Percentiles rank a stretch among this genome's conserved stretches.
Conservation (phyloP, 805 yeast genomes). For the Wickerhamiella bombiphila region DNA sequence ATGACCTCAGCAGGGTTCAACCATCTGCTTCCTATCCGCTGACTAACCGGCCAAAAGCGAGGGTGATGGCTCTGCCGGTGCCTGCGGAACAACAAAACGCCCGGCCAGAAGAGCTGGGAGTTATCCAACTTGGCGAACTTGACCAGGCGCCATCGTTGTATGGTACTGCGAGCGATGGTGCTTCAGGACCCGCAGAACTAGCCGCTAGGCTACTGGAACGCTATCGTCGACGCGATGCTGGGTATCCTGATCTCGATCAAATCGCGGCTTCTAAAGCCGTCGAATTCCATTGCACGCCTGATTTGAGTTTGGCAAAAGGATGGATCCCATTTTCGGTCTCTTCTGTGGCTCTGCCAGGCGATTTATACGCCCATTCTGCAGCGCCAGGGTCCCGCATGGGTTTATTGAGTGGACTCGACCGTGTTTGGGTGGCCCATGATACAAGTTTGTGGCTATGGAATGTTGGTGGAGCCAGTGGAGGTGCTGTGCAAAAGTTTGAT, state of each 20-base stretch:
- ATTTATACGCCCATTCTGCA: constrained; percentile 1
- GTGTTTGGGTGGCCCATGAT: constrained; percentile 79
- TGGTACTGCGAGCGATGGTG: constrained; percentile 10
- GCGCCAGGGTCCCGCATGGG: constrained; percentile 37
- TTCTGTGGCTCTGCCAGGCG: constrained; percentile 11
- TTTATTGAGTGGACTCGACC: constrained; percentile 57
- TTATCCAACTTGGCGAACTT: constrained; percentile 9
- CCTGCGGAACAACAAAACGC: constrained; percentile 7
- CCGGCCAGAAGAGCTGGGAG: constrained; percentile 16
- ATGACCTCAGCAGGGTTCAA: too few relatives aligned
- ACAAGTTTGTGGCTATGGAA: constrained; percentile 79
- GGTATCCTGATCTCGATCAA: constrained; percentile 15
- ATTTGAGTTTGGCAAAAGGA: constrained; percentile 6
- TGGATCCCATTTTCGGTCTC: constrained; percentile 13
- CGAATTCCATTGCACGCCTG: constrained; percentile 15
- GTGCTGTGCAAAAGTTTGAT: constrained; percentile 67
- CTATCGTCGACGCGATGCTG: constrained; percentile 13
- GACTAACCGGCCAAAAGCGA: neutral
- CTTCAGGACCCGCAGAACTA: constrained; percentile 15
- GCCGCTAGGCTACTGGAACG: constrained; percentile 17
- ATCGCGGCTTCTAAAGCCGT: constrained; percentile 12
- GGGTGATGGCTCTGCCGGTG: constrained; percentile 16
- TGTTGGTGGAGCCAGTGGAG: constrained; percentile 32
- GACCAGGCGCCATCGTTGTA: neutral
- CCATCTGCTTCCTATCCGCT: neutral